These are phyloP conservation scores for Fusarium poae DNA, from an alignment of 2,329 filamentous ascomycete genomes.

Conservation along the genomic window DNA sequence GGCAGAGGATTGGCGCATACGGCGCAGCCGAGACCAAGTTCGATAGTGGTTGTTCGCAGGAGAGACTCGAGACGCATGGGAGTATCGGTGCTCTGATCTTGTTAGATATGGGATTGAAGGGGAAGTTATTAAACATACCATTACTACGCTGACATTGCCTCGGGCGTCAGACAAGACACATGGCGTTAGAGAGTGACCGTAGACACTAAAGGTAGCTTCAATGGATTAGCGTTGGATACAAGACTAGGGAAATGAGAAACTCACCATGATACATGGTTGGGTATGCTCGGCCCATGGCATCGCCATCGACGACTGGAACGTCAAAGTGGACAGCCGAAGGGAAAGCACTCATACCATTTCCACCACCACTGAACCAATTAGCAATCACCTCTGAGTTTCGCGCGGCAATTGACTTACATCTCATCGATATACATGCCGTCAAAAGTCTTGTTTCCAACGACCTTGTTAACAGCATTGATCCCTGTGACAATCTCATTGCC, in stretches of 20 bases:
- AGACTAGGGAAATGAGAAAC: rapidly evolving
- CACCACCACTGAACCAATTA: conserved; percentile 52
- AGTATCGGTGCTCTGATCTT: conserved; percentile 51
- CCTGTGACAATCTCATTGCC: conserved; percentile 56
- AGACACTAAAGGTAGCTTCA: conserved; percentile 55
- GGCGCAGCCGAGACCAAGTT: conserved; percentile 56
- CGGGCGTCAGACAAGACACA: conserved; percentile 56
- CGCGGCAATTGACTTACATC: conserved; percentile 49
- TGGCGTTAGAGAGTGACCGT: conserved; percentile 54
- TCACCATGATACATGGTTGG: conserved; percentile 55
- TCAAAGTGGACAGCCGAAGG: conserved; percentile 53
- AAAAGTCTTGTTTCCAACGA: conserved; percentile 51
- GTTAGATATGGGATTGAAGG: not conserved
- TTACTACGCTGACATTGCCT: conserved; percentile 53
- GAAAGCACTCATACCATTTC: conserved; percentile 56
- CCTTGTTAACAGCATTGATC: conserved; percentile 54
- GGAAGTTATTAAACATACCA: conserved; percentile 25
- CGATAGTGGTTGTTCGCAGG: conserved; percentile 54
- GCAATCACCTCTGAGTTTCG: not conserved
- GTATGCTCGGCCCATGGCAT: conserved; percentile 57
- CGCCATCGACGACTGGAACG: conserved; percentile 55
- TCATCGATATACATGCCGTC: conserved; percentile 55
- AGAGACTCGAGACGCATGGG: conserved; percentile 54
- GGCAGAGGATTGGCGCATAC: conserved; percentile 53
- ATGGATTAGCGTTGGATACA: rapidly evolving